Evolutionary conservation across 2,329 filamentous ascomycete genomes (phyloP).

Genomic region (Colletotrichum camelliae): DNA sequence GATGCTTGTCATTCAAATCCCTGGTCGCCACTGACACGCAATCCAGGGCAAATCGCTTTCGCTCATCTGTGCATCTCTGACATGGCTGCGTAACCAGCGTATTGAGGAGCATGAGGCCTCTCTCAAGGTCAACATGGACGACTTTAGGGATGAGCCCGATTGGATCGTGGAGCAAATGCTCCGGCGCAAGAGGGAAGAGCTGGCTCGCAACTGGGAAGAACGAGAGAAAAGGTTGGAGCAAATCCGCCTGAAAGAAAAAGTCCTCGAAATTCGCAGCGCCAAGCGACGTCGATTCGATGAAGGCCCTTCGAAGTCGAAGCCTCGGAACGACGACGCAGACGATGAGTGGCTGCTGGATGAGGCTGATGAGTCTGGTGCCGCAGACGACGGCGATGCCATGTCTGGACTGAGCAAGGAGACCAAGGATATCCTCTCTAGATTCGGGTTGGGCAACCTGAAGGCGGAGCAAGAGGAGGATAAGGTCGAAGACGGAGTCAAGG

Average conservation of each 20-base stretch:
- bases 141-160: conserved; percentile 72
- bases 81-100: conserved; percentile 89
- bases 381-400: conserved; percentile 41
- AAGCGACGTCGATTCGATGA: conserved; percentile 54
- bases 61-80: conserved; percentile 85
- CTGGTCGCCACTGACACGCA: conserved; percentile 9
- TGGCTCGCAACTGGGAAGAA: conserved; percentile 71
- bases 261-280: conserved; percentile 54
- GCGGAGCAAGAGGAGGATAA: conserved; percentile 42
- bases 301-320: conserved; percentile 18
- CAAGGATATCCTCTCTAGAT: conserved; percentile 72
- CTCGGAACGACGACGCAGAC: conserved; percentile 51
- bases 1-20: neutral
- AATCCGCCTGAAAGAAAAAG: conserved; percentile 68
- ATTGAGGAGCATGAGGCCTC: conserved; percentile 60
- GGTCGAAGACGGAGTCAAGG: conserved; percentile 70
- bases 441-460: conserved; percentile 50
- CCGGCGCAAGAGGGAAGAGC: conserved; percentile 69
- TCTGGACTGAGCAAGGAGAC: conserved; percentile 76
- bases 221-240: conserved; percentile 74
- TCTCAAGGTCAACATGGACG: conserved; percentile 47
- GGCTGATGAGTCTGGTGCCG: conserved; percentile 54
- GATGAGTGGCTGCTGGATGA: conserved; percentile 79
- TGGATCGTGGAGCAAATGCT: conserved; percentile 85
- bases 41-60: conserved; percentile 85